Conservation (phyloP, 176 grass and related monocot genomes). For the Zoysia japonica region DNA sequence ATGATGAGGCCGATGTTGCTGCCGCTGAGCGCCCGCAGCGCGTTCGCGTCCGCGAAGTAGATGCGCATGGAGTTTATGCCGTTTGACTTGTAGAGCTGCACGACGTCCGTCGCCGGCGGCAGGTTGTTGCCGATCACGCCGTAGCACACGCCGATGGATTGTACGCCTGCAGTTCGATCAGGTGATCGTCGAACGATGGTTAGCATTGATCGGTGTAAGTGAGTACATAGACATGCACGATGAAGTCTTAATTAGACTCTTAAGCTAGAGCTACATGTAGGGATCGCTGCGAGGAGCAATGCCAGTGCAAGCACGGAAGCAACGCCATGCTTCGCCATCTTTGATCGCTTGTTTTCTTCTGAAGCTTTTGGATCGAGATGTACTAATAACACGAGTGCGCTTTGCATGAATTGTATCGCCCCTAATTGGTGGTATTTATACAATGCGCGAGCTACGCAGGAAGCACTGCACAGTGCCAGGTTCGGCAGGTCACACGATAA, state of each 20-base stretch:
- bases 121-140: constrained; percentile 39
- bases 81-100: constrained; percentile 41
- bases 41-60: constrained; percentile 31
- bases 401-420: constrained; percentile 20
- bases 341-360: neutral
- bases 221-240: too few relatives aligned
- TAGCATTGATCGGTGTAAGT: too few relatives aligned
- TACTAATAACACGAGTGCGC: neutral
- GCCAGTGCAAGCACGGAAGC: constrained; percentile 34
- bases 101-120: constrained; percentile 34
- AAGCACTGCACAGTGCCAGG: neutral
- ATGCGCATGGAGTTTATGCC: constrained; percentile 52
- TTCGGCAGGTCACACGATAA: constrained; percentile 5
- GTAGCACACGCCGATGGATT: constrained; percentile 49
- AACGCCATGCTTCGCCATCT: neutral
- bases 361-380: neutral
- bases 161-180: neutral
- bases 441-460: neutral
- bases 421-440: constrained; percentile 27
- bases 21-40: constrained; percentile 42
- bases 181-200: too few relatives aligned
- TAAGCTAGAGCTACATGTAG: constrained; percentile 17
- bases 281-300: constrained; percentile 23
- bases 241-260: too few relatives aligned
- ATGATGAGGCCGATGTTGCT: constrained; percentile 46